Base-by-base conservation (phyloP, 257 asterid species). In the Penstemon eatonii region DNA sequence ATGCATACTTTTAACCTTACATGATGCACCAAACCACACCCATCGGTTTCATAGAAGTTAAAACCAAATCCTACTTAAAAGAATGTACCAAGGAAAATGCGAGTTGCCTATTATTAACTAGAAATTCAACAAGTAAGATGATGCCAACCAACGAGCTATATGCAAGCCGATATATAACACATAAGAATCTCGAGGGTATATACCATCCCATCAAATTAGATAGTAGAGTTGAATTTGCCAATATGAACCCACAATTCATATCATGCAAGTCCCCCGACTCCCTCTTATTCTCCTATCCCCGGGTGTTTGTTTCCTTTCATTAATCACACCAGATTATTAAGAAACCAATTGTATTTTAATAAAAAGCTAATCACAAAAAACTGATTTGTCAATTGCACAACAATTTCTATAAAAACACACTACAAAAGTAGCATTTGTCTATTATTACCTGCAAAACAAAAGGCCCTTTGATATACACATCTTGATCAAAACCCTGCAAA, bases 381-480 rank as follows among this genome's bases (percentile, higher is more conserved):
- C 33, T 11, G 12, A 33, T 51, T 61, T 19, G 55, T 65, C 65
- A 15, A 19, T 7, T 11, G 49, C 36, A 47, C 10, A 62, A 45
- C 65, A 44, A 19, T 49, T 64, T 49, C 19, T 7, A 49, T 5
- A 53, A 68, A 39, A 10, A 49, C 33, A 25, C 33, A 15, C 5
- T 25, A 47, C 66, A 60, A 69, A 66, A 52, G 18, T 13, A 49
- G n/a, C 33, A 49, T 15, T 49, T 9, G 18, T 47, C 37, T 60
- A 25, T 25, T 25, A 25, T 25, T 25, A 93, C 97, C 99, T 94
- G 99, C 82, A 91, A 83, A 54, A 94, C 88, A 76, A 85, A 94
- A 58, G 99, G 99, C 3, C 99, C 97, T 73, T 87, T 75, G 50
- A 91, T 25, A 25, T 25, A 87, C 75, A 87, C 89, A 78, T 84